A percentile compares a stretch with the other conserved stretches of the same genome.
These are phyloP conservation scores for Suillus placidus DNA, from an alignment of 768 basidiomycete genomes.

Conservation along the genomic window DNA sequence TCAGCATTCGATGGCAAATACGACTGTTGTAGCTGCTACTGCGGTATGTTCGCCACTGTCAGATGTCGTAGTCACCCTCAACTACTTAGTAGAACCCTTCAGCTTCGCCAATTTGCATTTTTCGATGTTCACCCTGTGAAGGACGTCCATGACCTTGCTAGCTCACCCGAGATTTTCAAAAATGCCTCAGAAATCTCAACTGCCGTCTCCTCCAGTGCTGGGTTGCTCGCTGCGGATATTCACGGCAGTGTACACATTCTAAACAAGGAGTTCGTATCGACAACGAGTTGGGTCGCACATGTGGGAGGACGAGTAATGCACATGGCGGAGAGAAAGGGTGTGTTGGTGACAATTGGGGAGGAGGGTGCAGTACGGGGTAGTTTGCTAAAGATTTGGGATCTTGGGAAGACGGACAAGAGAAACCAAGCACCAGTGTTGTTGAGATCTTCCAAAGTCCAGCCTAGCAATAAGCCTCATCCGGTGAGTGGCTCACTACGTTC, in stretches of 20 bases:
- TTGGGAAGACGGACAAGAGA: constrained; percentile 70
- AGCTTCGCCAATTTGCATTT: constrained; percentile 93
- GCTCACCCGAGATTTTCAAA: constrained; percentile 79
- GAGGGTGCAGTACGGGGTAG: constrained; percentile 69
- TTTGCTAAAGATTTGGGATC: constrained; percentile 87
- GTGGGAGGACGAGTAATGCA: constrained; percentile 81
- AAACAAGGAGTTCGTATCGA: constrained; percentile 70
- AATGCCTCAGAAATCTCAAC: constrained; percentile 75
- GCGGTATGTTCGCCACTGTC: constrained; percentile 20
- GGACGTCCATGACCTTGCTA: constrained; percentile 75
- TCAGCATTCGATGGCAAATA: constrained; percentile 1
- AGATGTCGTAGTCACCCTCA: neutral
- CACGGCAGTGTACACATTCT: constrained; percentile 83
- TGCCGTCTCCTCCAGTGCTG: constrained; percentile 60
- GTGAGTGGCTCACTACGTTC: constrained; percentile 39
- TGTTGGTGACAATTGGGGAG: constrained; percentile 93
- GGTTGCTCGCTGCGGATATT: constrained; percentile 80
- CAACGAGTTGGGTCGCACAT: constrained; percentile 80
- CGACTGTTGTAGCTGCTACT: constrained; percentile 7
- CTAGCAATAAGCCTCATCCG: constrained; percentile 77
- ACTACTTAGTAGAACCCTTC: constrained; percentile 16
- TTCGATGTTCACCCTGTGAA: constrained; percentile 80
- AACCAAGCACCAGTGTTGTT: constrained; percentile 63
- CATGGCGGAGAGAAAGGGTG: constrained; percentile 78
- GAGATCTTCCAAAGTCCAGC: constrained; percentile 76